Conservation (phyloP, 140 eudicot genomes). For the Bidens hawaiensis region DNA sequence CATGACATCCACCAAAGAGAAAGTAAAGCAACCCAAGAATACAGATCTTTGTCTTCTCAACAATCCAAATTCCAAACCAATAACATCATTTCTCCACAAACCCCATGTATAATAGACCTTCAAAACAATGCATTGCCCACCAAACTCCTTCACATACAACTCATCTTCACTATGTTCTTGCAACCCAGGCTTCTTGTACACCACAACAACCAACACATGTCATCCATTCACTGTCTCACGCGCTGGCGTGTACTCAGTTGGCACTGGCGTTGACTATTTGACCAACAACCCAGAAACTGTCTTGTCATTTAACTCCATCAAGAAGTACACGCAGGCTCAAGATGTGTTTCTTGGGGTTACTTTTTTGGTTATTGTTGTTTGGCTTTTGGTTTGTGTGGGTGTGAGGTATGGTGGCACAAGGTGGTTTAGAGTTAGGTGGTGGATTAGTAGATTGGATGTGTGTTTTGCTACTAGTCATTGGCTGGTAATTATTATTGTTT, state of each 20-base stretch:
- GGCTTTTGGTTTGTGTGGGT: constrained; percentile 59
- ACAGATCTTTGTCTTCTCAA: constrained; percentile 7
- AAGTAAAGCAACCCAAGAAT: constrained; percentile 13
- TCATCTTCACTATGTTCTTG: constrained; percentile 62
- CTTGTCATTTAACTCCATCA: constrained; percentile 67
- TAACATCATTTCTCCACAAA: too few relatives aligned
- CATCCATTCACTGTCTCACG: constrained; percentile 21
- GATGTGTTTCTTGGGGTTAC: constrained; percentile 83
- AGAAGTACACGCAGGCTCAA: constrained; percentile 67
- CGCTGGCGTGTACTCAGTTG: constrained; percentile 17
- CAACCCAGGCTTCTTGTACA: constrained; percentile 74
- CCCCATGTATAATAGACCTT: background rate
- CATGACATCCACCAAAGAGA: background rate
- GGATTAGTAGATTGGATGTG: constrained; percentile 85
- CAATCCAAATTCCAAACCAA: constrained; percentile 8
- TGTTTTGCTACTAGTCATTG: constrained; percentile 81
- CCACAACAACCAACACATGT: constrained; percentile 38
- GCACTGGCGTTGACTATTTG: constrained; percentile 67
- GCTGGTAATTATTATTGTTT: constrained; percentile 44
- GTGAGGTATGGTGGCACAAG: constrained; percentile 55
- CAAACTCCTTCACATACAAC: constrained; percentile 54
- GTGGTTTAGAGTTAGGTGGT: constrained; percentile 81
- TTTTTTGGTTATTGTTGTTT: constrained; percentile 40
- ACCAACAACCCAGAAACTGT: constrained; percentile 46
- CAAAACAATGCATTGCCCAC: constrained; percentile 43